These are phyloP conservation scores for Pichia thaimueangensis DNA, from an alignment of 805 yeast genomes.

Conservation along the genomic window DNA sequence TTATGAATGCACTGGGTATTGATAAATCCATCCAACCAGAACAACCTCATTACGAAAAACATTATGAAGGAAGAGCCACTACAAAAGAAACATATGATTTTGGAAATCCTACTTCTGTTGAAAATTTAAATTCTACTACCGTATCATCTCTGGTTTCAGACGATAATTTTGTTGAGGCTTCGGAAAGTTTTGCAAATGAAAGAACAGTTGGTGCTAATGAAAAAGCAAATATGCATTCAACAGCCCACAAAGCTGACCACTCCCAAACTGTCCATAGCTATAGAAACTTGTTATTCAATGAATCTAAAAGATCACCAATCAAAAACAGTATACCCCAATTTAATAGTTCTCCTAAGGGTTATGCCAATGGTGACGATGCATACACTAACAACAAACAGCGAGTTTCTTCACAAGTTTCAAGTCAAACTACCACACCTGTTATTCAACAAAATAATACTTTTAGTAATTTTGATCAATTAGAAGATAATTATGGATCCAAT, in stretches of 20 bases:
- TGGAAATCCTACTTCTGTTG: neutral
- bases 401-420: neutral
- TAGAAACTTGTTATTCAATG: constrained; percentile 9
- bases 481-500: neutral
- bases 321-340: constrained; percentile 10
- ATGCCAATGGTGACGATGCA: neutral
- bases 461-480: neutral
- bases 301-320: constrained; percentile 5
- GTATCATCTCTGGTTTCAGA: neutral
- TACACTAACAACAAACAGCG: no score
- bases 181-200: constrained; percentile 1
- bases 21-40: neutral
- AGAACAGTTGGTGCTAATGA: constrained; percentile 1
- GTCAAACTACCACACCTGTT: neutral
- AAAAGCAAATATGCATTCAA: neutral
- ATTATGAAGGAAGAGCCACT: neutral
- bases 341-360: neutral
- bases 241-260: neutral
- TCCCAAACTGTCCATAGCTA: constrained; percentile 9
- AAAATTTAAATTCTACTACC: neutral
- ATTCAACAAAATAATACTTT: neutral
- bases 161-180: constrained; percentile 10
- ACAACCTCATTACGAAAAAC: neutral
- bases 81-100: no score
- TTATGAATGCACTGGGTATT: constrained; percentile 1